Conservation (phyloP, 1,284 basidiomycete genomes). For the Cerioporus squamosus region DNA sequence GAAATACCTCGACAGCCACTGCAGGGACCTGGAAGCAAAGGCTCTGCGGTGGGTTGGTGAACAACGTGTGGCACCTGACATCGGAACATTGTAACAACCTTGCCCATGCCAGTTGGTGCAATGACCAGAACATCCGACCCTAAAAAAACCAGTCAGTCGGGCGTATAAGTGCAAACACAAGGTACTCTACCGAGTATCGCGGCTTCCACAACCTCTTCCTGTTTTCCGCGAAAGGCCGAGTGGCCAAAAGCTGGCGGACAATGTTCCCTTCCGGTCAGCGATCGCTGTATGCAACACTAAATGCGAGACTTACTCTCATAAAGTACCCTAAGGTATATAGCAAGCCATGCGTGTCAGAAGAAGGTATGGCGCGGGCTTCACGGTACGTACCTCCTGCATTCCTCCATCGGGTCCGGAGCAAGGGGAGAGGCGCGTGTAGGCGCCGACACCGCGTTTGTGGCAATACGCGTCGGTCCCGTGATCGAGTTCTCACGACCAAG, state of each 20-base stretch:
- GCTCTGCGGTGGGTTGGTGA: constrained; percentile 48
- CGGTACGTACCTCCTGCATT: constrained; percentile 2
- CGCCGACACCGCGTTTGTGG: constrained; percentile 17
- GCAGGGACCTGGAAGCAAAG: constrained; percentile 90
- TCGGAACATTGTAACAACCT: constrained; percentile 51
- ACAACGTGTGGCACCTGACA: constrained; percentile 7
- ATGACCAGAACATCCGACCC: constrained; percentile 79
- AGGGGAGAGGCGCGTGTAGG: background rate
- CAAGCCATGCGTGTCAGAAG: no score
- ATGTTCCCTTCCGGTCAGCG: no score
- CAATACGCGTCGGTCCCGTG: constrained; percentile 11
- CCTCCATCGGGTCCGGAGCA: background rate
- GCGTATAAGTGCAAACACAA: background rate
- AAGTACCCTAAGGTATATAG: background rate
- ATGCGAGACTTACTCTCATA: background rate
- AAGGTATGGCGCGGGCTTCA: no score
- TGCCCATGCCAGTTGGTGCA: constrained; percentile 89
- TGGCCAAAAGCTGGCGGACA: constrained; percentile 74
- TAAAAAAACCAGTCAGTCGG: constrained; percentile 27
- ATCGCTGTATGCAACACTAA: no score
- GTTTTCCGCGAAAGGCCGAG: constrained; percentile 71
- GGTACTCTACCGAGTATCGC: constrained; percentile 56
- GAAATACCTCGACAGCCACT: constrained; percentile 60
- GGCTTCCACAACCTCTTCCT: constrained; percentile 75
- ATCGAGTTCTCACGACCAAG: constrained; percentile 17